Percentiles rank a stretch among this genome's conserved stretches.
These are phyloP conservation scores for Pseudofabraea citricarpa DNA, from an alignment of 2,329 filamentous ascomycete genomes.

Conservation along the genomic window DNA sequence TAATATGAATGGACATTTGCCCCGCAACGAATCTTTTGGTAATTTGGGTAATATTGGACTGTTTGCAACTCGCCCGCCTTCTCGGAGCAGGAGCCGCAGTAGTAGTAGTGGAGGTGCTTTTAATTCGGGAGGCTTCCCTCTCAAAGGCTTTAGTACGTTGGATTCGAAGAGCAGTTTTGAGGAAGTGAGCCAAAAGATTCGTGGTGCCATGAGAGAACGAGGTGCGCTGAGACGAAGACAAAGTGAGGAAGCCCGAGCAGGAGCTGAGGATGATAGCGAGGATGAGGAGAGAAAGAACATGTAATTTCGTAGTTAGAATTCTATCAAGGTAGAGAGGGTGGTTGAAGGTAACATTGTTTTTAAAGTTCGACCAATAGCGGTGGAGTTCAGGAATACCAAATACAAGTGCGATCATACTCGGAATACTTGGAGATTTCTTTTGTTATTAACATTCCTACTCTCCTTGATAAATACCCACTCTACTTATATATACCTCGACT, in stretches of 20 bases:
- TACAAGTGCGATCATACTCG: background rate
- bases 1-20: slow-evolving; percentile 38
- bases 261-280: slow-evolving; percentile 38
- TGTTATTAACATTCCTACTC: too few species aligned
- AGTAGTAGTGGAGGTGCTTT: slow-evolving; percentile 61
- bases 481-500: too few species aligned
- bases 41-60: slow-evolving; percentile 84
- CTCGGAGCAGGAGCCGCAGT: slow-evolving; percentile 67
- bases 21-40: slow-evolving; percentile 89
- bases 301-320: slow-evolving; percentile 4
- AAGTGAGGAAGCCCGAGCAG: slow-evolving; percentile 33
- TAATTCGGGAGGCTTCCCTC: slow-evolving; percentile 55
- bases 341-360: background rate
- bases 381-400: slow-evolving; percentile 3
- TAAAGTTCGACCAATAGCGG: background rate
- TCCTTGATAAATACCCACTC: too few species aligned
- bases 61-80: slow-evolving; percentile 85
- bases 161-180: slow-evolving; percentile 70
- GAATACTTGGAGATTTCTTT: too few species aligned
- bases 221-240: slow-evolving; percentile 49
- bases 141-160: slow-evolving; percentile 65
- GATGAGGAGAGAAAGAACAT: slow-evolving; percentile 29
- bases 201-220: slow-evolving; percentile 78
- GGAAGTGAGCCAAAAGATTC: slow-evolving; percentile 78
- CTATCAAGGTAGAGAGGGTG: too few species aligned